Evolutionary conservation across 2,329 filamentous ascomycete species (phyloP).

Genomic region (Capronia coronata): DNA sequence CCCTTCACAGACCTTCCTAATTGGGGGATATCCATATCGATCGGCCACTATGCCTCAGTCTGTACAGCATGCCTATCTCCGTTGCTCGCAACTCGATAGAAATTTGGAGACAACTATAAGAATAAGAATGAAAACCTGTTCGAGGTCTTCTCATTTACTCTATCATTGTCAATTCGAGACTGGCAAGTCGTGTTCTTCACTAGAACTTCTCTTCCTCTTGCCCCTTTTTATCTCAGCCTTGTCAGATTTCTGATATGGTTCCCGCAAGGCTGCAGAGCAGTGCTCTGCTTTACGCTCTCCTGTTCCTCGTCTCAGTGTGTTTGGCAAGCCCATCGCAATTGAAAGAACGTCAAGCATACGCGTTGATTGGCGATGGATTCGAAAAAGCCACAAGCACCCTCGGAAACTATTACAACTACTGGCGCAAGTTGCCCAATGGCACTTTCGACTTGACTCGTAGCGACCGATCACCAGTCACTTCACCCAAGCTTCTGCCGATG

Average conservation of each 20-base stretch:
- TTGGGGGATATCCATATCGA: no score
- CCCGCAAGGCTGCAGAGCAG: neutral
- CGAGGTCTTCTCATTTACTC: no score
- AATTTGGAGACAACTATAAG: no score
- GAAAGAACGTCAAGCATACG: conserved; percentile 15
- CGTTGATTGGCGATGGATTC: conserved; percentile 15
- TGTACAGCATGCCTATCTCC: no score
- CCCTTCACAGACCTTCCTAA: no score
- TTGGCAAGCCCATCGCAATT: conserved; percentile 4
- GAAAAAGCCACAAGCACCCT: conserved; percentile 12
- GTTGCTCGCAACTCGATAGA: no score
- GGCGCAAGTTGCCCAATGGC: conserved; percentile 28
- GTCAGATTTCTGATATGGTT: neutral
- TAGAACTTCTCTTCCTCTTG: no score
- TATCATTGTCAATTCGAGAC: no score
- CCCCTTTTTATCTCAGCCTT: no score
- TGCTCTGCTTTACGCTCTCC: neutral
- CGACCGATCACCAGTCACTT: conserved; percentile 27
- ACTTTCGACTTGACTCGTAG: conserved; percentile 32
- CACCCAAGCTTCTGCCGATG: conserved; percentile 27
- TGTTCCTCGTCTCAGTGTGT: conserved; percentile 1
- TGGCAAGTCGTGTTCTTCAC: no score
- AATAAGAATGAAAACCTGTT: no score
- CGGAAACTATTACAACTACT: conserved; percentile 35
- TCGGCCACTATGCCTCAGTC: no score